Percentiles rank a stretch among this genome's conserved stretches.
phyloP scores from a whole-genome alignment of 164 flowering plant genomes.

The Vitis amurensis region DNA sequence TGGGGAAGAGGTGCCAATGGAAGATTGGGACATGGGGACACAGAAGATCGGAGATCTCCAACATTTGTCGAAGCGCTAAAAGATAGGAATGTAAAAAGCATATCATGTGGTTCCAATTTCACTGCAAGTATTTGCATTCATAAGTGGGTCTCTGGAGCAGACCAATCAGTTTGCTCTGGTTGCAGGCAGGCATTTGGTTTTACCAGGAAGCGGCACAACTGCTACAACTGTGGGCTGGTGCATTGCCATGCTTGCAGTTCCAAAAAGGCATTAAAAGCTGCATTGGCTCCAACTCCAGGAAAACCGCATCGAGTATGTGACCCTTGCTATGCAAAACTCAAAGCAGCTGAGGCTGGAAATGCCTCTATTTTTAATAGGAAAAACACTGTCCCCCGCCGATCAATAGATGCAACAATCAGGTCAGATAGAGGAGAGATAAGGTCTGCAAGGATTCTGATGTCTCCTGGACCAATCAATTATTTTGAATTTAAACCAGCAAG shows the following conservation, averaged over 20 bases:
- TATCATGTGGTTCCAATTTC: conserved; percentile 40
- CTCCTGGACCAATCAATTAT: conserved; percentile 61
- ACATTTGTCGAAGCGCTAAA: conserved; percentile 35
- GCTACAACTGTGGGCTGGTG: conserved; percentile 44
- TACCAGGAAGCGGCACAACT: conserved; percentile 42
- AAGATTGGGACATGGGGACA: conserved; percentile 41
- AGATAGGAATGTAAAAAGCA: conserved; percentile 35
- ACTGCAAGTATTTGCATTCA: conserved; percentile 42
- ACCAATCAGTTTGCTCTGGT: conserved; percentile 42
- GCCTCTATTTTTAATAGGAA: conserved; percentile 28
- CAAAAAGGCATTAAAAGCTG: conserved; percentile 35
- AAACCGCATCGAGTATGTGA: conserved; percentile 50
- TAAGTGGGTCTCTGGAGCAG: conserved; percentile 43
- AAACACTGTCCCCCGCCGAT: conserved; percentile 31
- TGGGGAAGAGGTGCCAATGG: conserved; percentile 60
- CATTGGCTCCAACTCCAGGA: conserved; percentile 42
- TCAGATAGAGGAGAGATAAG: conserved; percentile 38
- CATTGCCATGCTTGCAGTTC: conserved; percentile 44
- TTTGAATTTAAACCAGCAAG: conserved; percentile 41
- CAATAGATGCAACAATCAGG: conserved; percentile 45
- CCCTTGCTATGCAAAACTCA: conserved; percentile 38
- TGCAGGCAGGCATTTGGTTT: conserved; percentile 43
- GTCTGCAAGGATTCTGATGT: conserved; percentile 48
- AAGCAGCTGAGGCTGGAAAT: conserved; percentile 43
- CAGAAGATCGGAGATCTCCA: conserved; percentile 31